These are phyloP conservation scores for Aspergillus ruber DNA, from an alignment of 2,329 filamentous ascomycete species.

Conservation along the genomic window DNA sequence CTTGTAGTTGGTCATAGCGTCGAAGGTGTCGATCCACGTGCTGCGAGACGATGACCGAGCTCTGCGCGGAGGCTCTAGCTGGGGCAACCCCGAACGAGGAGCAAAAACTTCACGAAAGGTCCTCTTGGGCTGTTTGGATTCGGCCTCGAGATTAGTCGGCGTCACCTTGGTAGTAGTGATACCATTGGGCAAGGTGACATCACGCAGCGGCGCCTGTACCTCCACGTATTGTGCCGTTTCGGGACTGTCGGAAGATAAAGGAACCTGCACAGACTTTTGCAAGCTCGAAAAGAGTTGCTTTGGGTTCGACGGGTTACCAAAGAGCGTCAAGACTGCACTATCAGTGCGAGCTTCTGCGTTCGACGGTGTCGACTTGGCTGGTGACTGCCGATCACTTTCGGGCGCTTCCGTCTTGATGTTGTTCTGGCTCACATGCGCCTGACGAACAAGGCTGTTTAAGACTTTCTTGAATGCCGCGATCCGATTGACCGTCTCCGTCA, in stretches of 20 bases:
- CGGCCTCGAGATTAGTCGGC: slow-evolving; percentile 39
- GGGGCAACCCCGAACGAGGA: slow-evolving; percentile 31
- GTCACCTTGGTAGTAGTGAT: slow-evolving; percentile 63
- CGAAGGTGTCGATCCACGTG: slow-evolving; percentile 39
- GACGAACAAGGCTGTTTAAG: slow-evolving; percentile 56
- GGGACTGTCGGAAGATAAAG: slow-evolving; percentile 31
- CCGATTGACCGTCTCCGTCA: slow-evolving; percentile 36
- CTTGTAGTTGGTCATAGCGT: slow-evolving; percentile 29
- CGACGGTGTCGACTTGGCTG: slow-evolving; percentile 28
- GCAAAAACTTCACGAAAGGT: slow-evolving; percentile 43
- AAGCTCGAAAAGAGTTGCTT: slow-evolving; percentile 84
- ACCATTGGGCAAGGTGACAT: slow-evolving; percentile 65
- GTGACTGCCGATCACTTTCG: slow-evolving; percentile 30
- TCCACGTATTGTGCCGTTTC: slow-evolving; percentile 31
- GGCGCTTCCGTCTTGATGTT: slow-evolving; percentile 28
- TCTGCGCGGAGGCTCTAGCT: slow-evolving; percentile 36
- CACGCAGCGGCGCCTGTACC: slow-evolving; percentile 49
- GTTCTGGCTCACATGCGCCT: slow-evolving; percentile 48
- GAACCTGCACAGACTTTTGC: slow-evolving; percentile 44
- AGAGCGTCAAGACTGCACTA: slow-evolving; percentile 65
- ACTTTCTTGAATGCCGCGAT: slow-evolving; percentile 56
- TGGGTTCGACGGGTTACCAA: slow-evolving; percentile 66
- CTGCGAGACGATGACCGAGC: slow-evolving; percentile 26
- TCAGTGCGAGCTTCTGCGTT: slow-evolving; percentile 42
- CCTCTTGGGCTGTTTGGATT: slow-evolving; percentile 24